Percentiles rank a stretch among this genome's conserved stretches.
phyloP scores from a whole-genome alignment of 2,329 filamentous ascomycete genomes.

The Xylaria hypoxylon region DNA sequence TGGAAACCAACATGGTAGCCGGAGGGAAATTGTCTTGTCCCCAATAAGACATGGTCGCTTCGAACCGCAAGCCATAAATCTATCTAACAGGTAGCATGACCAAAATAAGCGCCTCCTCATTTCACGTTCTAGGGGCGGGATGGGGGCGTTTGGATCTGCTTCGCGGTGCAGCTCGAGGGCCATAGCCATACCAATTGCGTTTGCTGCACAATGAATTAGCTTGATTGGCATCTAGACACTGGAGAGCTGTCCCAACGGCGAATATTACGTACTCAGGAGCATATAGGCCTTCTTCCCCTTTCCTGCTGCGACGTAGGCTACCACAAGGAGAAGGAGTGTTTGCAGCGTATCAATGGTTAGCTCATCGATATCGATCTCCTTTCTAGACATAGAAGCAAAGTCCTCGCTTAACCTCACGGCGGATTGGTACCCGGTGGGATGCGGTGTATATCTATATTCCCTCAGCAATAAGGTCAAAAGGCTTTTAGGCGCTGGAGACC shows the following conservation, averaged over 20 bases:
- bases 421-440: constrained; percentile 74
- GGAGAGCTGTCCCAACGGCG: not conserved
- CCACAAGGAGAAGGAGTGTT: constrained; percentile 78
- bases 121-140: constrained; percentile 77
- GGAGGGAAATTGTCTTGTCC: constrained; percentile 80
- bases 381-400: constrained; percentile 76
- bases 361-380: constrained; percentile 81
- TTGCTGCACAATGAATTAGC: constrained; percentile 65
- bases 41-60: constrained; percentile 83
- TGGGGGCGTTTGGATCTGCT: constrained; percentile 69
- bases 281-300: constrained; percentile 89
- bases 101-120: constrained; percentile 85
- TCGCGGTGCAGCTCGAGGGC: constrained; percentile 86
- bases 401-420: constrained; percentile 77
- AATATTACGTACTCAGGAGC: constrained; percentile 72
- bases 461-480: constrained; percentile 39
- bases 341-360: constrained; percentile 83
- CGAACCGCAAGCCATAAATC: constrained; percentile 84
- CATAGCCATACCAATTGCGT: constrained; percentile 83
- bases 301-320: constrained; percentile 80
- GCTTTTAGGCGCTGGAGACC: constrained; percentile 32
- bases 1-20: constrained; percentile 79
- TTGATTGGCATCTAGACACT: constrained; percentile 13
- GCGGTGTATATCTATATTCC: constrained; percentile 71
- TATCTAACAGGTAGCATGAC: constrained; percentile 88